Base-by-base conservation (phyloP, 345 rosid genomes). In the Moricandia arvensis region DNA sequence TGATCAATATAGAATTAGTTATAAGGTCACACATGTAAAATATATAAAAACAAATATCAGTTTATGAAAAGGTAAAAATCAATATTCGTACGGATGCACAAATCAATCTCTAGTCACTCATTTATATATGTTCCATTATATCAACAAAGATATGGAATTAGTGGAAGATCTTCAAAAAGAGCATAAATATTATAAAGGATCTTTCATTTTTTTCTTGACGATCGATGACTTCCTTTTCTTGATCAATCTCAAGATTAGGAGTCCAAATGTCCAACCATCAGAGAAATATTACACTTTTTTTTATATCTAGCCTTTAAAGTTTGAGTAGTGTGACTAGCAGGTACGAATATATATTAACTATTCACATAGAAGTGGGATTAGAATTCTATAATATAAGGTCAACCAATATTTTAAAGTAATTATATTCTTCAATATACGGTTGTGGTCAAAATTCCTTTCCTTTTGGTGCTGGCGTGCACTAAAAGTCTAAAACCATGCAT, bases 401-500 rank as follows among this genome's bases (percentile, higher is more conserved):
- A 66, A 49, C n/a, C n/a, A n/a, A n/a, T n/a, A n/a, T n/a, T n/a
- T n/a, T n/a, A n/a, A n/a, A n/a, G n/a, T n/a, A n/a, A n/a, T n/a
- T n/a, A n/a, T n/a, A n/a, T n/a, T n/a, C n/a, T n/a, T n/a, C n/a
- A n/a, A n/a, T n/a, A n/a, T n/a, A n/a, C n/a, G n/a, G n/a, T n/a
- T n/a, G n/a, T n/a, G n/a, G n/a, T n/a, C n/a, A n/a, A n/a, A n/a
- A 72, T 78, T 72, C 69, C 69, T 0, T 55, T n/a, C 9, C n/a
- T 34, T 37, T 27, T 18, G 7, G 26, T 61, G 31, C 63, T 69
- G 47, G 63, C 72, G 58, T 71, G 76, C 76, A 57, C 75, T 24
- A 54, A 38, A 68, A n/a, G n/a, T n/a, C n/a, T n/a, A n/a, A n/a
- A n/a, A 27, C n/a, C 30, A 33, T 65, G 72, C 72, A 77, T 71